Percentiles rank a stretch among this genome's conserved stretches.
These are phyloP conservation scores for Ustilago loliicola DNA, from an alignment of 1,284 basidiomycete species.

Conservation along the genomic window DNA sequence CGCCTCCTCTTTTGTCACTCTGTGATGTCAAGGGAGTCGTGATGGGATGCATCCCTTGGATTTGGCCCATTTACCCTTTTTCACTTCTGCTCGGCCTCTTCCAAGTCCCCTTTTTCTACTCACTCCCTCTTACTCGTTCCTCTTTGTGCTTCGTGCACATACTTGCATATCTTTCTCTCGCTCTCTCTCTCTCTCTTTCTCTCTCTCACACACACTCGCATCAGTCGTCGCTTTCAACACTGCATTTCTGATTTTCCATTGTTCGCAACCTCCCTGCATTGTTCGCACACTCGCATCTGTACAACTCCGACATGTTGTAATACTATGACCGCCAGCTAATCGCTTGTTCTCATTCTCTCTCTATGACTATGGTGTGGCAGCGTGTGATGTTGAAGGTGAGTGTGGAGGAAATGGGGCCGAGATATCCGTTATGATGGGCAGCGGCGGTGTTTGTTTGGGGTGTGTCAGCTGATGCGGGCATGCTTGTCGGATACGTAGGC, in stretches of 20 bases:
- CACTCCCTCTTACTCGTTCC: background rate
- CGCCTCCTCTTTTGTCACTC: background rate
- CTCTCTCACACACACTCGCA: constrained; percentile 27
- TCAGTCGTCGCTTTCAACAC: constrained; percentile 51
- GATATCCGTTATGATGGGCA: background rate
- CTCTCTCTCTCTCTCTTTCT: constrained; percentile 13
- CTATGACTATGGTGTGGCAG: background rate
- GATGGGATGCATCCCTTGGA: background rate
- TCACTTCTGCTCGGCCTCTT: background rate
- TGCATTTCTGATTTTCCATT: constrained; percentile 37
- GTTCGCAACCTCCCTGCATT: constrained; percentile 23
- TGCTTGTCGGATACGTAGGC: too few relatives aligned
- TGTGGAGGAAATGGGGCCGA: background rate
- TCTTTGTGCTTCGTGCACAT: constrained; percentile 5
- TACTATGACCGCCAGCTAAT: constrained; percentile 42
- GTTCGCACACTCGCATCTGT: constrained; percentile 45
- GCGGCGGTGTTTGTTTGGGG: background rate
- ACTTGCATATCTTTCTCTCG: constrained; percentile 13
- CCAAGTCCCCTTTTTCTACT: background rate
- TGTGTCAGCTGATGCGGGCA: constrained; percentile 2
- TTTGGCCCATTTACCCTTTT: background rate
- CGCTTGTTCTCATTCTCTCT: constrained; percentile 3
- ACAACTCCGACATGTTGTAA: constrained; percentile 58
- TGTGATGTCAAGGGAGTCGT: background rate
- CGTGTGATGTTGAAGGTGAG: background rate